Conservation (phyloP, 805 yeast genomes). For the Teunomyces barrocoloradensis region DNA sequence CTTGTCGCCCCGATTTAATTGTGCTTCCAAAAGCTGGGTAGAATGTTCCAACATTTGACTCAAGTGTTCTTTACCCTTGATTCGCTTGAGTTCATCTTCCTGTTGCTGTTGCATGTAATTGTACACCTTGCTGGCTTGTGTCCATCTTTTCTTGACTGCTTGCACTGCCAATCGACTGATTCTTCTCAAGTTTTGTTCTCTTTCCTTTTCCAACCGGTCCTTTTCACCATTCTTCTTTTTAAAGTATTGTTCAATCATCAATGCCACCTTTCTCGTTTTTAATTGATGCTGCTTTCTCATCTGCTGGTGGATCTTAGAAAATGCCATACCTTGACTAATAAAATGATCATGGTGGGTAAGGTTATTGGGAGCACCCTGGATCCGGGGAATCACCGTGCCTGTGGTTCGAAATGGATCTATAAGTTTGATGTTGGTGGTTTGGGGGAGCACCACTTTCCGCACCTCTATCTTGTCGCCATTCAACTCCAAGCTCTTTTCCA, state of each 20-base stretch:
- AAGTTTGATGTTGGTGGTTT: constrained; percentile 36
- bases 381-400: constrained; percentile 39
- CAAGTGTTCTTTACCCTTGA: constrained; percentile 82
- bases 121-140: constrained; percentile 79
- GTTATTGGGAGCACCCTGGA: constrained; percentile 40
- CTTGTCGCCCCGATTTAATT: constrained; percentile 45
- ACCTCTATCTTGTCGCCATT: constrained; percentile 49
- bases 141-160: constrained; percentile 90
- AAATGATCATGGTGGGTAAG: constrained; percentile 71
- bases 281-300: constrained; percentile 60
- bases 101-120: constrained; percentile 71
- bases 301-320: constrained; percentile 69
- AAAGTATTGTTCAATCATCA: constrained; percentile 83
- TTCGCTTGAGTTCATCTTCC: constrained; percentile 73
- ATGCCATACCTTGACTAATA: constrained; percentile 68
- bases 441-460: constrained; percentile 46
- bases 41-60: constrained; percentile 88
- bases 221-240: constrained; percentile 84
- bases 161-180: constrained; percentile 79
- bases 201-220: constrained; percentile 73
- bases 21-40: constrained; percentile 85
- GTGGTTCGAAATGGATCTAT: constrained; percentile 47
- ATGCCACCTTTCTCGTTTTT: constrained; percentile 70
- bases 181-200: constrained; percentile 64
- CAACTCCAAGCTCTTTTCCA: constrained; percentile 37